These are phyloP conservation scores for Pseudocercospora cruenta DNA, from an alignment of 2,329 filamentous ascomycete species.

Conservation along the genomic window DNA sequence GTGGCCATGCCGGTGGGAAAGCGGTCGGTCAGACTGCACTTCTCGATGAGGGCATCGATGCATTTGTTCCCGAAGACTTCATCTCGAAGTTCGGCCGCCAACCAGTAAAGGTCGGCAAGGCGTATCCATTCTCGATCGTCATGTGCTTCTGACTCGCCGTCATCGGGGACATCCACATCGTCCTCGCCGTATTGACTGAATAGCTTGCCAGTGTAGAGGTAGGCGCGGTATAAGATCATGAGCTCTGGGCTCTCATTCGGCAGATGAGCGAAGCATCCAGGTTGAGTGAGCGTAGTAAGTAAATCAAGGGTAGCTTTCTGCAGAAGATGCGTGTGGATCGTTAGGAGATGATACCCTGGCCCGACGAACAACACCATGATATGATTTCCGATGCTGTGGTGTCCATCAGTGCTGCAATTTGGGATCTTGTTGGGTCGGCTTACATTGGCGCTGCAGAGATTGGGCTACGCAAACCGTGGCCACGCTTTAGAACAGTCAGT, in stretches of 20 bases:
- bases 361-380: slow-evolving; percentile 28
- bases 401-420: background rate
- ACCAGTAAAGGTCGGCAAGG: slow-evolving; percentile 29
- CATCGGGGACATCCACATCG: slow-evolving; percentile 13
- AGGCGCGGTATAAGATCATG: slow-evolving; percentile 30
- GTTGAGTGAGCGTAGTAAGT: slow-evolving; percentile 11
- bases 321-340: slow-evolving; percentile 24
- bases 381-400: slow-evolving; percentile 25
- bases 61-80: slow-evolving; percentile 33
- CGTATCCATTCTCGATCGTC: slow-evolving; percentile 28
- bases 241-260: slow-evolving; percentile 18
- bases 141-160: slow-evolving; percentile 11
- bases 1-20: slow-evolving; percentile 29
- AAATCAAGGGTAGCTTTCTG: slow-evolving; percentile 11
- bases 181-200: slow-evolving; percentile 20
- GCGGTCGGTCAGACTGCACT: slow-evolving; percentile 18
- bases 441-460: background rate
- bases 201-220: slow-evolving; percentile 30
- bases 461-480: background rate
- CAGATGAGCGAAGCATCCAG: slow-evolving; percentile 15
- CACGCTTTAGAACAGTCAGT: background rate
- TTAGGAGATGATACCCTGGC: slow-evolving; percentile 12
- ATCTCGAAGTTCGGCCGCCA: slow-evolving; percentile 32
- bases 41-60: slow-evolving; percentile 29
- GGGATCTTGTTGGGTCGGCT: background rate